Evolutionary conservation across 2,329 filamentous ascomycete genomes (phyloP).

Genomic region (Kalaharituber pfeilii): DNA sequence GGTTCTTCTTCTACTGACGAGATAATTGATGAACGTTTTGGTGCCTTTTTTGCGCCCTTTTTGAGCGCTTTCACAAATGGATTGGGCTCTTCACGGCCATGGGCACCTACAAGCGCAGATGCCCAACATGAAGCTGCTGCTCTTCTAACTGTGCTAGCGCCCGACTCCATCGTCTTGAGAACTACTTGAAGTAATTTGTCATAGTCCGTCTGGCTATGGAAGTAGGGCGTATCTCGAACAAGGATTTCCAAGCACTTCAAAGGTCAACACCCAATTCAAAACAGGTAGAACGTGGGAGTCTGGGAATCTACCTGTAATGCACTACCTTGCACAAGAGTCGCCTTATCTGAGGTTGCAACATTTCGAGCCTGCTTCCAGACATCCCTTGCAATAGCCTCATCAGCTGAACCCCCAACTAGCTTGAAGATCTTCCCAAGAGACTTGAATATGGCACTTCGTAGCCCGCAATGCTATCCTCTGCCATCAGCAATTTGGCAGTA

Average conservation of each 20-base stretch:
- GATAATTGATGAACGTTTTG: conserved; percentile 43
- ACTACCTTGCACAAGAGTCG: conserved; percentile 53
- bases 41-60: conserved; percentile 52
- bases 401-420: conserved; percentile 59
- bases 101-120: conserved; percentile 63
- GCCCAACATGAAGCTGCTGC: conserved; percentile 75
- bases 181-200: conserved; percentile 68
- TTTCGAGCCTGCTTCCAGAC: conserved; percentile 82
- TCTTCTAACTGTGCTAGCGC: conserved; percentile 57
- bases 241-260: conserved; percentile 65
- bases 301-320: conserved; percentile 18
- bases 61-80: conserved; percentile 38
- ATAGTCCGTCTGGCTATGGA: conserved; percentile 77
- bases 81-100: conserved; percentile 42
- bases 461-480: conserved; percentile 45
- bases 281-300: too few species aligned
- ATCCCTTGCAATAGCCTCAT: conserved; percentile 72
- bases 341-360: conserved; percentile 62
- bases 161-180: conserved; percentile 73
- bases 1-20: conserved; percentile 58
- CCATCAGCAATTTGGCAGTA: conserved; percentile 1
- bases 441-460: conserved; percentile 60
- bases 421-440: conserved; percentile 58
- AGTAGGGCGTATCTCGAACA: conserved; percentile 55
- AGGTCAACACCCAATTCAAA: not conserved